Base-by-base conservation (phyloP, 768 basidiomycete genomes). In the Termitomyces sp. region DNA sequence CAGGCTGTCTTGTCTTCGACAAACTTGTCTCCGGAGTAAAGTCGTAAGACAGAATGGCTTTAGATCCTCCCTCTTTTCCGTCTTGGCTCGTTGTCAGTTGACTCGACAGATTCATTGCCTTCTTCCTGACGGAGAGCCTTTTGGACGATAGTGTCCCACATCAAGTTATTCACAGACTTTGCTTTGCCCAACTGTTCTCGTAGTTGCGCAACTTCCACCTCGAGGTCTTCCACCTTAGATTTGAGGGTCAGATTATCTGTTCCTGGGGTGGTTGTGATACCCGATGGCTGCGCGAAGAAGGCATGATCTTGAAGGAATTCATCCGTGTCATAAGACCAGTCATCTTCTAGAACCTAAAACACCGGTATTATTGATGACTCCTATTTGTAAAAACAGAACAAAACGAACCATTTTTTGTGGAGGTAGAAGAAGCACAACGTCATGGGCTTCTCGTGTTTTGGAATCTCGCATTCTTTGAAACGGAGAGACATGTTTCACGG, bases 121-220 rank as follows among this genome's bases (percentile, higher is more conserved):
- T 72, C 68, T 11, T 66, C 70, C 45, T 74, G 72, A n/a, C 70
- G 67, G 3, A 88, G 72, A 14, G 86, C 71, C 44, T 74, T 80
- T 61, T 89, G 85, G 29, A 95, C 89, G 1, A 94, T 82, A 2
- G 80, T 83, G 62, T 90, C 88, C 95, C 95, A 97, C 88, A 97
- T 96, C 52, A 82, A 79, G 66, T 97, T 93, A 64, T 97, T 98
- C 58, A 97, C 79, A n/a, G 87, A 84, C 66, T 94, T 92, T 5
- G 95, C 95, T 67, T 85, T 87, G 27, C 83, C 83, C 6, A 98
- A 75, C 59, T 93, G 87, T 45, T 83, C 81, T 45, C 78, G 82
- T 56, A 96, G 70, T 25, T 69, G 72, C 49, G 76, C 77, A 8
- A 94, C 80, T 69, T 97, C 92, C 3, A 74, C 71, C 70, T 94